Conservation (phyloP, 305 asterid species). For the Fraxinus greggii region DNA sequence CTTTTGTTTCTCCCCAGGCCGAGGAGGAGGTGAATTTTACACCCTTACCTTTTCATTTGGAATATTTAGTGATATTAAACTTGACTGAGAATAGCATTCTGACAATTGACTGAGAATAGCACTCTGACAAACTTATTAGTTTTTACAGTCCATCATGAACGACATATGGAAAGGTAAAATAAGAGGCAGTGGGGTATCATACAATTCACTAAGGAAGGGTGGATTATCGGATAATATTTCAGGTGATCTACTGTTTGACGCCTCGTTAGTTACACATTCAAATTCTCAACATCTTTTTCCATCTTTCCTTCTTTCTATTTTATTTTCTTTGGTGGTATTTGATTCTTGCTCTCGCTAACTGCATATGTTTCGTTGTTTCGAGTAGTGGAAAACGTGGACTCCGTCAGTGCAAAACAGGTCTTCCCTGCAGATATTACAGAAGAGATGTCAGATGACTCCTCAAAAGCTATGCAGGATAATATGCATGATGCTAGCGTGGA, state of each 20-base stretch:
- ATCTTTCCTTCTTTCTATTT: neutral
- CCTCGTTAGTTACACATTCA: neutral
- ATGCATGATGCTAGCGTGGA: conserved; percentile 30
- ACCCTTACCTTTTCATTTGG: neutral
- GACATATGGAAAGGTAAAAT: conserved; percentile 76
- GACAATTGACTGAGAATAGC: conserved; percentile 24
- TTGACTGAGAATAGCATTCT: conserved; percentile 26
- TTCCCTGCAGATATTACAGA: conserved; percentile 34
- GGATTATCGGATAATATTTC: conserved; percentile 53
- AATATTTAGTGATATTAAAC: conserved; percentile 8
- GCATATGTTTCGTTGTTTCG: conserved; percentile 4
- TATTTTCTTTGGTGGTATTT: neutral
- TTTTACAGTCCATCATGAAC: conserved; percentile 54
- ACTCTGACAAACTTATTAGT: conserved; percentile 17
- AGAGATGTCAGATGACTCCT: conserved; percentile 38
- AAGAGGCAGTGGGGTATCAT: conserved; percentile 66
- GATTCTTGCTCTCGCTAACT: conserved; percentile 9
- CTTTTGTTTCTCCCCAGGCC: conserved; percentile 75
- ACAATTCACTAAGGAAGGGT: conserved; percentile 55
- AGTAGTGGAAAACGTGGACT: conserved; percentile 51
- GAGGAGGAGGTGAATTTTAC: conserved; percentile 75
- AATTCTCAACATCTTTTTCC: neutral
- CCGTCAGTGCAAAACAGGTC: conserved; percentile 40
- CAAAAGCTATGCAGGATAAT: conserved; percentile 31
- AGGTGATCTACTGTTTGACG: conserved; percentile 41